Percentiles rank a stretch among this genome's conserved stretches.
Evolutionary conservation across 768 basidiomycete genomes (phyloP).

Genomic region (Xerocomellus amylosporus): DNA sequence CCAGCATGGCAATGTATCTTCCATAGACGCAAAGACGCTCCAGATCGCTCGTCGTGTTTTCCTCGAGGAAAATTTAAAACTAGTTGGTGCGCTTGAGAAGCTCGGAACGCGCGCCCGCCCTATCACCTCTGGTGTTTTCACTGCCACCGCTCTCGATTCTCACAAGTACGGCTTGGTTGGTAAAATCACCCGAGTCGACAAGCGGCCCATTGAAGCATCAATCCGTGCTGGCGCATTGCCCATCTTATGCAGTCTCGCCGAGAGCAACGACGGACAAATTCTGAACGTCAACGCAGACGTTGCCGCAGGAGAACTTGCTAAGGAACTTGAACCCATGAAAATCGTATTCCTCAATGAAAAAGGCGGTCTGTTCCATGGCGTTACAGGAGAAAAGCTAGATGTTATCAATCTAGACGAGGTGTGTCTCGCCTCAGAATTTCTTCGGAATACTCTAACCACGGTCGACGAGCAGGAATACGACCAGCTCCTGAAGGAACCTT

Average conservation of each 20-base stretch:
- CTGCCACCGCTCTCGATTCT: slow-evolving; percentile 93
- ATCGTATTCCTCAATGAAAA: slow-evolving; percentile 99
- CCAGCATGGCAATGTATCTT: background rate
- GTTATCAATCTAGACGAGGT: slow-evolving; percentile 98
- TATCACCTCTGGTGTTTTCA: slow-evolving; percentile 97
- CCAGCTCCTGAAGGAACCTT: slow-evolving; percentile 92
- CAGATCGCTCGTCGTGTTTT: slow-evolving; percentile 94
- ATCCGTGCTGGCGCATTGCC: slow-evolving; percentile 96
- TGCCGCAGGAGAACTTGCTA: slow-evolving; percentile 95
- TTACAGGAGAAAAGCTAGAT: slow-evolving; percentile 93
- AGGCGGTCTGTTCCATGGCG: slow-evolving; percentile 96
- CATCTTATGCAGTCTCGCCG: slow-evolving; percentile 92
- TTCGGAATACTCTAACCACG: background rate
- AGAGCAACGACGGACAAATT: slow-evolving; percentile 95
- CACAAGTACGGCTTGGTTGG: slow-evolving; percentile 95
- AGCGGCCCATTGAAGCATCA: slow-evolving; percentile 93
- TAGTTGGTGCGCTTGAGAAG: slow-evolving; percentile 88
- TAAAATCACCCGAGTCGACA: slow-evolving; percentile 92
- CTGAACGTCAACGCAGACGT: slow-evolving; percentile 99
- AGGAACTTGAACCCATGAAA: slow-evolving; percentile 97
- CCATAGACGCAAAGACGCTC: slow-evolving; percentile 85
- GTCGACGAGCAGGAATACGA: slow-evolving; percentile 75
- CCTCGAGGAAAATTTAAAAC: slow-evolving; percentile 94
- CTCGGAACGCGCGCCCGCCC: slow-evolving; percentile 96
- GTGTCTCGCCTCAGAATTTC: background rate